Percentiles rank a stretch among this genome's conserved stretches.
Conservation (phyloP, 2,329 filamentous ascomycete species). For the Lachnellula occidentalis region DNA sequence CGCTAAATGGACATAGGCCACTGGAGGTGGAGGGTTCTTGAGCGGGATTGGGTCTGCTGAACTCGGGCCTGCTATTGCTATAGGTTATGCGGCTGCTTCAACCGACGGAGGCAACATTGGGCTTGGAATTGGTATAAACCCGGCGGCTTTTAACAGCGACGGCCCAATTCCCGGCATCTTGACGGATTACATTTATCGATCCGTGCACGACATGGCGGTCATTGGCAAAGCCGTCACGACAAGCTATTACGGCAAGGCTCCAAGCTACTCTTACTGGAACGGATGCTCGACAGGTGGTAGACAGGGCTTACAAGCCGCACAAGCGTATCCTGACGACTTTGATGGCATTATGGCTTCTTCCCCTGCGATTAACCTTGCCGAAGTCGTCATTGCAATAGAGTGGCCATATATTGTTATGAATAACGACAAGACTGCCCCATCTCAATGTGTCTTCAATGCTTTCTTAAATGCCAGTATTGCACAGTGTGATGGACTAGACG, state of each 20-base stretch:
- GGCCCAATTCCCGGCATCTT: constrained; percentile 15
- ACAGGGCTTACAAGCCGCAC: constrained; percentile 34
- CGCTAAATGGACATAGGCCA: constrained; percentile 5
- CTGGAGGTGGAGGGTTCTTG: constrained; percentile 30
- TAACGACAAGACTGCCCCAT: constrained; percentile 1
- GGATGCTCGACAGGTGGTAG: constrained; percentile 36
- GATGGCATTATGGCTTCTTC: constrained; percentile 37
- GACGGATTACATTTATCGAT: constrained; percentile 25
- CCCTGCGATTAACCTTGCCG: constrained; percentile 32
- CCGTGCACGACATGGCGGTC: constrained; percentile 31
- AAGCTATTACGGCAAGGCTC: constrained; percentile 31
- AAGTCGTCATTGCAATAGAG: not conserved
- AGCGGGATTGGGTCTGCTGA: constrained; percentile 20
- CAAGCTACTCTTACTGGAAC: constrained; percentile 34
- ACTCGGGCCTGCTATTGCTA: constrained; percentile 22
- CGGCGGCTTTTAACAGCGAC: not conserved
- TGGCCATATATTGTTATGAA: constrained; percentile 18
- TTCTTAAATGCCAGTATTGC: constrained; percentile 7
- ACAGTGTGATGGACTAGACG: constrained; percentile 16
- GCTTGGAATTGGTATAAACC: not conserved
- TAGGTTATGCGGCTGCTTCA: constrained; percentile 25
- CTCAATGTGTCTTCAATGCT: constrained; percentile 10
- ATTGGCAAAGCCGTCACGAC: constrained; percentile 32
- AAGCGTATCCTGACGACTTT: constrained; percentile 34
- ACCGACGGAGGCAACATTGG: constrained; percentile 25